phyloP scores from a whole-genome alignment of 495 filamentous ascomycete species.

The Viridothelium virens region DNA sequence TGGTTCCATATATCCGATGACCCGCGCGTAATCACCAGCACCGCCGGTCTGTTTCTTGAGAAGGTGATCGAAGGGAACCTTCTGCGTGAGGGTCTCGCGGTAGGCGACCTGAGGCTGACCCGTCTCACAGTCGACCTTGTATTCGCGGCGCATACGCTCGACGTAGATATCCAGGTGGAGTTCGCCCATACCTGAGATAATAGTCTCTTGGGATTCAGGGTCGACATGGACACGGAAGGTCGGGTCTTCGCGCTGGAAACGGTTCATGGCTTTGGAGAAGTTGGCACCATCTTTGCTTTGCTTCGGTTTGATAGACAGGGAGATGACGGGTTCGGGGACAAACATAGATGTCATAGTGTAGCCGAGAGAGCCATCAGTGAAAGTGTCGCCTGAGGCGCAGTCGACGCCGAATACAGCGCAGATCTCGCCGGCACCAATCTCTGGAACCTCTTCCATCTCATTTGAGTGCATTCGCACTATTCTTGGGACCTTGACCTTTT shows the following conservation, averaged over 20 bases:
- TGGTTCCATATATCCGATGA: slow-evolving; percentile 88
- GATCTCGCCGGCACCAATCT: slow-evolving; percentile 93
- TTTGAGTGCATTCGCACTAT: slow-evolving; percentile 99
- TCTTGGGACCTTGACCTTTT: slow-evolving; percentile 93
- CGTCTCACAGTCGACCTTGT: slow-evolving; percentile 89
- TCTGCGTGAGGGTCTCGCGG: slow-evolving; percentile 79
- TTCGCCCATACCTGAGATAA: slow-evolving; percentile 98
- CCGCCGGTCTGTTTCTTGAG: slow-evolving; percentile 96
- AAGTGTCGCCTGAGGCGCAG: slow-evolving; percentile 95
- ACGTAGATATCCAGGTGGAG: slow-evolving; percentile 96
- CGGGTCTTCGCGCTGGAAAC: slow-evolving; percentile 97
- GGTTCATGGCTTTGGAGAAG: slow-evolving; percentile 97
- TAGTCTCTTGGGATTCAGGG: slow-evolving; percentile 81
- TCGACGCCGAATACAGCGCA: slow-evolving; percentile 98
- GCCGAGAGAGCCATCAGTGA: slow-evolving; percentile 87
- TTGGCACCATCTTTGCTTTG: slow-evolving; percentile 83
- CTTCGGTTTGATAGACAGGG: slow-evolving; percentile 94
- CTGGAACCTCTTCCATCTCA: slow-evolving; percentile 93
- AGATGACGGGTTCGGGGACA: slow-evolving; percentile 97
- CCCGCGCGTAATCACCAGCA: slow-evolving; percentile 91
- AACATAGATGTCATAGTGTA: slow-evolving; percentile 99
- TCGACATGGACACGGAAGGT: slow-evolving; percentile 96
- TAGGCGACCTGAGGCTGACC: slow-evolving; percentile 96
- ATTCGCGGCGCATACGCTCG: slow-evolving; percentile 96
- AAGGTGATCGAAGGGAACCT: slow-evolving; percentile 79